Percentiles rank a stretch among this genome's conserved stretches.
Evolutionary conservation across 768 basidiomycete genomes (phyloP).

Genomic region (Amanita subjunquillea): DNA sequence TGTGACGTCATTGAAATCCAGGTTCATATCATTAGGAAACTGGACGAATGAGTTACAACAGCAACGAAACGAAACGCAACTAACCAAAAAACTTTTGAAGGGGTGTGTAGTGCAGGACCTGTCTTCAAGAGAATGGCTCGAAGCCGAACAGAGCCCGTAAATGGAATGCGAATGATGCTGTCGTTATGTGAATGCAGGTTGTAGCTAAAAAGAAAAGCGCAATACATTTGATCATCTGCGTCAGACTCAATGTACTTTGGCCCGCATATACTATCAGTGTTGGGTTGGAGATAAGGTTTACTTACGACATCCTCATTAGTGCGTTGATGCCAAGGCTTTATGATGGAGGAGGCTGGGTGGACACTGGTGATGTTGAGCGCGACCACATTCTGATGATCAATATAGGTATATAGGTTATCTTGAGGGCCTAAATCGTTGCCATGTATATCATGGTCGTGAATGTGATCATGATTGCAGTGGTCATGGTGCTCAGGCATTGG

Average conservation of each 20-base stretch:
- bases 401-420: conserved; percentile 64
- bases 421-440: conserved; percentile 36
- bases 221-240: conserved; percentile 80
- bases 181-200: conserved; percentile 3
- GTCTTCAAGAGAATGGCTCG: conserved; percentile 76
- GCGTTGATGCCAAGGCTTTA: conserved; percentile 85
- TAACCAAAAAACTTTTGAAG: conserved; percentile 61
- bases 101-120: conserved; percentile 74
- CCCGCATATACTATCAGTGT: not conserved
- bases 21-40: conserved; percentile 68
- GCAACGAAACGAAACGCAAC: conserved; percentile 11
- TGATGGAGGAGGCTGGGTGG: conserved; percentile 38
- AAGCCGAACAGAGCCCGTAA: conserved; percentile 80
- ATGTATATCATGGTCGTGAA: conserved; percentile 46
- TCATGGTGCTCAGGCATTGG: conserved; percentile 49
- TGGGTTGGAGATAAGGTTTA: conserved; percentile 1
- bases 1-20: conserved; percentile 73
- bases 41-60: conserved; percentile 16
- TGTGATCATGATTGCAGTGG: conserved; percentile 33
- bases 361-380: conserved; percentile 56
- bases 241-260: conserved; percentile 77
- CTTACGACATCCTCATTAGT: conserved; percentile 47
- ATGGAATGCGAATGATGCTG: conserved; percentile 79
- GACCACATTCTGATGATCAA: conserved; percentile 73
- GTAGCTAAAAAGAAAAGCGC: not conserved